Evolutionary conservation across 192 early-diverging fungal genomes (phyloP).

Genomic region (Coemansia sp.): DNA sequence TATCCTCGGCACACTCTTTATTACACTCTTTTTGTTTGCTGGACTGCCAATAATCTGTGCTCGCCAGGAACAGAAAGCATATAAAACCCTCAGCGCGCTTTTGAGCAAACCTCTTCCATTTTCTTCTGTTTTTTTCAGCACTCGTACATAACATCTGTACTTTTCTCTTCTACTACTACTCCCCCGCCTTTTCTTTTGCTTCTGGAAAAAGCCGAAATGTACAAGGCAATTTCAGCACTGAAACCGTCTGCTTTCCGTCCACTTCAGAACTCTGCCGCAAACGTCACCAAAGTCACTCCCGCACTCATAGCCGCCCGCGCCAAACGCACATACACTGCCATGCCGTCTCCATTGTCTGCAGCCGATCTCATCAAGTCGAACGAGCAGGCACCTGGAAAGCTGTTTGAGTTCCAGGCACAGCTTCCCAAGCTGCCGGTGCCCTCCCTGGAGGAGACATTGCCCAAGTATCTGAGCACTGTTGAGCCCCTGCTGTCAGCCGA

Average conservation of each 20-base stretch:
- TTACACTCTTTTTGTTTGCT: no score
- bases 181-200: neutral
- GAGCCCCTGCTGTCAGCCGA: conserved; percentile 70
- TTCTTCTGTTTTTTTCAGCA: neutral
- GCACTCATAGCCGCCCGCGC: conserved; percentile 17
- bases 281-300: conserved; percentile 24
- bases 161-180: neutral
- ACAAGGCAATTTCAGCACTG: conserved; percentile 45
- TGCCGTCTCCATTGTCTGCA: conserved; percentile 21
- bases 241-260: conserved; percentile 41
- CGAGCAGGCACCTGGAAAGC: conserved; percentile 55
- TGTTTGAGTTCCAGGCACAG: conserved; percentile 72
- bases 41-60: no score
- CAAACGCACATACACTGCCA: conserved; percentile 20
- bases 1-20: neutral
- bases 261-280: conserved; percentile 30
- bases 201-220: conserved; percentile 32
- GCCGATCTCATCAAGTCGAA: conserved; percentile 22
- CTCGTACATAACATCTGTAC: neutral
- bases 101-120: neutral
- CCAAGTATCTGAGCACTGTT: conserved; percentile 80
- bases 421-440: conserved; percentile 93
- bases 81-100: neutral
- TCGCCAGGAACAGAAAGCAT: neutral
- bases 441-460: conserved; percentile 75